These are phyloP conservation scores for Leucosporidium creatinivorum DNA, from an alignment of 768 basidiomycete genomes.

Conservation along the genomic window DNA sequence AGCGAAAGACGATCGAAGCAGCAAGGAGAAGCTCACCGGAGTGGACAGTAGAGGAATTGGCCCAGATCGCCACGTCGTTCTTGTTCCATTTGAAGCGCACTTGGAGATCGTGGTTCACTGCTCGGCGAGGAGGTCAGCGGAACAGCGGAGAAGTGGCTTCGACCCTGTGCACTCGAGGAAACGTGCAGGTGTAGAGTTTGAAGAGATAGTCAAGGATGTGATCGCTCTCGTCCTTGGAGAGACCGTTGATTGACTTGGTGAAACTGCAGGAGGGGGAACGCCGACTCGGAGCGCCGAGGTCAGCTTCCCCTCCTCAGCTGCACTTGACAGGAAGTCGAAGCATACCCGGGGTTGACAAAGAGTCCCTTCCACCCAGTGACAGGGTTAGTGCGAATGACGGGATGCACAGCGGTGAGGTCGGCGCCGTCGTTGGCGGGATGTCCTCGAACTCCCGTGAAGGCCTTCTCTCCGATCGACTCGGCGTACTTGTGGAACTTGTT, in stretches of 20 bases:
- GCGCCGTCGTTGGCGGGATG: conserved; percentile 52
- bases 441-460: conserved; percentile 39
- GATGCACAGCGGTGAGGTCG: conserved; percentile 50
- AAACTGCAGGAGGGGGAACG: conserved; percentile 15
- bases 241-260: conserved; percentile 31
- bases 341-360: conserved; percentile 14
- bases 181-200: conserved; percentile 22
- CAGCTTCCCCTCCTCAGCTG: no score
- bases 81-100: conserved; percentile 44
- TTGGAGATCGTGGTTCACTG: conserved; percentile 40
- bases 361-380: conserved; percentile 29
- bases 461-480: not conserved
- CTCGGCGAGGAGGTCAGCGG: not conserved
- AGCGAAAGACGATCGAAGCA: not conserved
- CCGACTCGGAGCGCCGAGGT: not conserved
- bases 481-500: conserved; percentile 40
- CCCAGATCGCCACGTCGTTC: conserved; percentile 41
- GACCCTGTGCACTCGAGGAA: no score
- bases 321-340: no score
- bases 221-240: conserved; percentile 38
- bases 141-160: no score
- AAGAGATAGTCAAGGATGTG: conserved; percentile 42
- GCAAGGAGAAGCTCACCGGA: not conserved
- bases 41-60: conserved; percentile 42
- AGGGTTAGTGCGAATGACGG: conserved; percentile 32